Evolutionary conservation across 129 eudicot species (phyloP).

Genomic region (Heracleum sosnowskyi): DNA sequence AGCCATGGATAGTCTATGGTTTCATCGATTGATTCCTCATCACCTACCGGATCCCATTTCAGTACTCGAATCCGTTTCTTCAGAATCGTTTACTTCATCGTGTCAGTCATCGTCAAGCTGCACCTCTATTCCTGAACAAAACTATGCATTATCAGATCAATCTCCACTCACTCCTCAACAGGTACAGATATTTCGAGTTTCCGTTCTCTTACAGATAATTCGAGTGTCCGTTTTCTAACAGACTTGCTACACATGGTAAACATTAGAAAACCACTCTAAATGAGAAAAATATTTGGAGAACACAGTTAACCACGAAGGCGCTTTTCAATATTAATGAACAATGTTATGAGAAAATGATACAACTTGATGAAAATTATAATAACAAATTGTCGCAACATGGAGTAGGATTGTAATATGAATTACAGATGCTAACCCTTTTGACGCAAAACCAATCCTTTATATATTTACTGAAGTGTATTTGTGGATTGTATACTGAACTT

Average conservation of each 20-base stretch:
- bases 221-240: neutral
- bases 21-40: neutral
- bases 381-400: neutral
- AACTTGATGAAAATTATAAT: too few relatives aligned
- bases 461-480: neutral
- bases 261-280: neutral
- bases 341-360: too few relatives aligned
- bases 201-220: neutral
- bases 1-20: slow-evolving; percentile 4
- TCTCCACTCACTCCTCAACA: neutral
- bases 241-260: neutral
- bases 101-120: slow-evolving; percentile 3
- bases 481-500: neutral
- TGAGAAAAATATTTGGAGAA: neutral
- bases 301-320: neutral
- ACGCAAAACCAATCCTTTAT: neutral
- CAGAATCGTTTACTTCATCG: neutral
- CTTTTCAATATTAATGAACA: neutral
- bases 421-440: too few relatives aligned
- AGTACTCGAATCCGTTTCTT: neutral
- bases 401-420: neutral
- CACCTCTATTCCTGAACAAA: neutral
- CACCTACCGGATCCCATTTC: neutral
- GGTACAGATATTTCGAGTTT: neutral
- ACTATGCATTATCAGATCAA: neutral